Percentiles rank a stretch among this genome's conserved stretches.
Conservation (phyloP, 257 asterid species). For the Parsonsia alboflavescens region DNA sequence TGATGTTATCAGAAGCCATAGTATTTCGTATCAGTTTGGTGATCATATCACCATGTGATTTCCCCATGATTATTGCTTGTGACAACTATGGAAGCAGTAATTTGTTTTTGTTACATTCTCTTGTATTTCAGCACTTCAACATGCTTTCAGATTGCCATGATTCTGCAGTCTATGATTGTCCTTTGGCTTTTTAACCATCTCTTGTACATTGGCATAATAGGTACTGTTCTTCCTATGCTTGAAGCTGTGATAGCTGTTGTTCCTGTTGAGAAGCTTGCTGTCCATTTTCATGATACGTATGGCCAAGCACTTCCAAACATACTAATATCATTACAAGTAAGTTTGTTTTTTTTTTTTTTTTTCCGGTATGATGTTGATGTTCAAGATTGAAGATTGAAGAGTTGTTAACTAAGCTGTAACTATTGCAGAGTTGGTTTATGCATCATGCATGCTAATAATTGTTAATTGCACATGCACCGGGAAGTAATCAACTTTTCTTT, state of each 20-base stretch:
- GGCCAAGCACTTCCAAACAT: conserved; percentile 93
- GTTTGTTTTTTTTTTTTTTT: too few relatives aligned
- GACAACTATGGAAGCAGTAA: neutral
- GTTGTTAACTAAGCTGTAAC: neutral
- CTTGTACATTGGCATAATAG: conserved; percentile 21
- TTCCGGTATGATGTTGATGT: neutral
- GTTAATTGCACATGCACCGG: too few relatives aligned
- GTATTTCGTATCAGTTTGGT: neutral
- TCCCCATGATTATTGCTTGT: neutral
- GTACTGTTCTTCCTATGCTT: conserved; percentile 84
- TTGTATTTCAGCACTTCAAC: neutral
- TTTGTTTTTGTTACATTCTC: neutral
- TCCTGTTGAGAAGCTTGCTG: conserved; percentile 82
- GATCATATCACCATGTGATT: neutral
- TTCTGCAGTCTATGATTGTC: neutral
- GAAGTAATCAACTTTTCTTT: neutral
- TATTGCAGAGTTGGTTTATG: neutral
- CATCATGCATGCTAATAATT: conserved; percentile 5
- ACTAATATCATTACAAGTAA: conserved; percentile 80
- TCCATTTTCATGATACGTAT: conserved; percentile 90
- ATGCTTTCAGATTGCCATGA: neutral
- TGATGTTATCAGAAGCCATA: too few relatives aligned
- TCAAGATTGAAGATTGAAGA: conserved; percentile 1
- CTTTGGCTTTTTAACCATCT: conserved; percentile 9
- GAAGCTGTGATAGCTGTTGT: conserved; percentile 86